Percentiles rank a stretch among this genome's conserved stretches.
Evolutionary conservation across 371 early-diverging fungal genomes (phyloP).

Genomic region (Actinomortierella ambigua): DNA sequence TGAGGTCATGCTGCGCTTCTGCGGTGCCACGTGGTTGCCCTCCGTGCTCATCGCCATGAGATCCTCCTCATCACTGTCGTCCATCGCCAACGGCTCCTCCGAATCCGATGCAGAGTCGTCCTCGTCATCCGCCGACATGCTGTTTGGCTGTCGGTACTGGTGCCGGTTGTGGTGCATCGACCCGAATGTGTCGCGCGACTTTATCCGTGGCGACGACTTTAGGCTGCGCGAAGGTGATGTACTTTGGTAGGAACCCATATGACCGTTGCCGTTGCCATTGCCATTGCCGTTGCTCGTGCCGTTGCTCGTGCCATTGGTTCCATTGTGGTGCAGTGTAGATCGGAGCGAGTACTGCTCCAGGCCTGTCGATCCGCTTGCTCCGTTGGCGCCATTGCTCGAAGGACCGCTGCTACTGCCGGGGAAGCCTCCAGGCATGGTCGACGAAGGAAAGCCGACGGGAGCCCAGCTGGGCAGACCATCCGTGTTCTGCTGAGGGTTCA

Average conservation of each 20-base stretch:
- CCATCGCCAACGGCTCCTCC: conserved; percentile 34
- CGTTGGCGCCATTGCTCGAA: no score
- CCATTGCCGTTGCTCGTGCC: conserved; percentile 14
- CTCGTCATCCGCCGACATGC: conserved; percentile 41
- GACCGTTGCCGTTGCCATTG: conserved; percentile 3
- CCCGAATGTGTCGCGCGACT: conserved; percentile 19
- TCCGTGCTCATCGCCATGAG: conserved; percentile 7
- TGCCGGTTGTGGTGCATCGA: conserved; percentile 22
- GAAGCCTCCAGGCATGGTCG: conserved; percentile 36
- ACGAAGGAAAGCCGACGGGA: conserved; percentile 38
- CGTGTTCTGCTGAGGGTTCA: conserved; percentile 43
- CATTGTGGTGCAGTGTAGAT: conserved; percentile 17
- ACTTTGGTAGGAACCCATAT: conserved; percentile 4
- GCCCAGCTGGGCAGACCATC: conserved; percentile 47
- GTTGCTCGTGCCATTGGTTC: background rate
- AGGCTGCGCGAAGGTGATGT: conserved; percentile 36
- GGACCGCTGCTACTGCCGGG: conserved; percentile 5
- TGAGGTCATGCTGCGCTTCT: conserved; percentile 46
- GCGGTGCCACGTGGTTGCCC: conserved; percentile 24
- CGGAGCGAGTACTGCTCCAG: conserved; percentile 44
- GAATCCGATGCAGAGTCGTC: conserved; percentile 38
- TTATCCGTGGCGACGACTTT: conserved; percentile 36
- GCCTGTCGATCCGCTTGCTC: conserved; percentile 13
- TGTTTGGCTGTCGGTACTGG: conserved; percentile 35
- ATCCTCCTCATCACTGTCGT: conserved; percentile 38